Evolutionary conservation across 306 rosid species (phyloP).

Genomic region (Vigna nakashimae): DNA sequence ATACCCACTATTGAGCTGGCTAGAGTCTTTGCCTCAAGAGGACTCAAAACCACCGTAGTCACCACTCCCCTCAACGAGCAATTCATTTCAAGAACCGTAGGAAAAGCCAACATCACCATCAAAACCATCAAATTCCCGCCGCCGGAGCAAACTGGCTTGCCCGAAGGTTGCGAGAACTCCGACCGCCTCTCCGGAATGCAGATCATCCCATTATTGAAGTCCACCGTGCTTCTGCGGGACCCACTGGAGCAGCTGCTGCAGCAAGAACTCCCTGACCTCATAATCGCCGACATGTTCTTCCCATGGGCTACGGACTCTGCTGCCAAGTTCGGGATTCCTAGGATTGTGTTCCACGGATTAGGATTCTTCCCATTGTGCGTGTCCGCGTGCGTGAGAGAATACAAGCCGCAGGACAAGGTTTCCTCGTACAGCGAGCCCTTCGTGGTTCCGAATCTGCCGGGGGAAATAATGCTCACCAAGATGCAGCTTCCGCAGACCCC

Average conservation of each 20-base stretch:
- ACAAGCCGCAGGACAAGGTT: slow-evolving; percentile 57
- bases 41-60: slow-evolving; percentile 41
- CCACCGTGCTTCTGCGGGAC: slow-evolving; percentile 40
- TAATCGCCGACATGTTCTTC: slow-evolving; percentile 59
- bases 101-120: slow-evolving; percentile 36
- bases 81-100: slow-evolving; percentile 44
- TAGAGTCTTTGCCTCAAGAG: slow-evolving; percentile 45
- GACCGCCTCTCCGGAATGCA: slow-evolving; percentile 35
- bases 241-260: slow-evolving; percentile 52
- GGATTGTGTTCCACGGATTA: slow-evolving; percentile 61
- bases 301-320: slow-evolving; percentile 63
- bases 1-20: slow-evolving; percentile 46
- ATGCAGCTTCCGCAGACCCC: slow-evolving; percentile 43
- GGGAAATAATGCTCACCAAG: slow-evolving; percentile 51
- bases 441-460: slow-evolving; percentile 59
- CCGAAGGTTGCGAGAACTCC: slow-evolving; percentile 55
- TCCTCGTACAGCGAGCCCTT: slow-evolving; percentile 54
- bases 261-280: slow-evolving; percentile 51
- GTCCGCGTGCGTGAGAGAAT: slow-evolving; percentile 3
- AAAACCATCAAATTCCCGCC: slow-evolving; percentile 50
- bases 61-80: slow-evolving; percentile 45
- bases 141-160: slow-evolving; percentile 48
- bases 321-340: slow-evolving; percentile 56
- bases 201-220: slow-evolving; percentile 48
- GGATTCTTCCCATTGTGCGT: slow-evolving; percentile 58